A percentile compares a stretch with the other conserved stretches of the same genome.
These are phyloP conservation scores for Claviceps sorghi DNA, from an alignment of 2,329 filamentous ascomycete species.

Conservation along the genomic window DNA sequence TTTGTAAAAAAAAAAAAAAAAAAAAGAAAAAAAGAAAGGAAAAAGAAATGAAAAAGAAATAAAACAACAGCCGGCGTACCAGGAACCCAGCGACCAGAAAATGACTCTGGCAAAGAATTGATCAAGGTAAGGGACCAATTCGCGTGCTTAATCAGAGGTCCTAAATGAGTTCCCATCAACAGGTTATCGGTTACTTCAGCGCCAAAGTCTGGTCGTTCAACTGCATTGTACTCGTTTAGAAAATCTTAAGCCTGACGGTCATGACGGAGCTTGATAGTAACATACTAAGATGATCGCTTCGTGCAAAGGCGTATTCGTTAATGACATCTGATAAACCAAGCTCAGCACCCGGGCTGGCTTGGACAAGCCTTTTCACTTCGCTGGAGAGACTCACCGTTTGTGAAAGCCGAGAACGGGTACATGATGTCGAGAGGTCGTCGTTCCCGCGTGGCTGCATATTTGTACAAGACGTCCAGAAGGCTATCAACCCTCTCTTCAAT, in stretches of 20 bases:
- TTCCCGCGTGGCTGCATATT: slow-evolving; percentile 13
- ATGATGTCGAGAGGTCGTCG: slow-evolving; percentile 20
- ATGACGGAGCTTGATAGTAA: not conserved
- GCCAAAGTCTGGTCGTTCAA: slow-evolving; percentile 21
- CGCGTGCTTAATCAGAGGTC: slow-evolving; percentile 22
- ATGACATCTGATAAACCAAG: slow-evolving; percentile 19
- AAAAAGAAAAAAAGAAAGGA: too few relatives aligned
- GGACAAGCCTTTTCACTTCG: not conserved
- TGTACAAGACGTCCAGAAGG: slow-evolving; percentile 17
- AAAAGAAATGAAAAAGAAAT: slow-evolving; percentile 2
- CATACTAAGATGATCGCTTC: slow-evolving; percentile 18
- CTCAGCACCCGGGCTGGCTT: not conserved
- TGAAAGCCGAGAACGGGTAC: slow-evolving; percentile 24
- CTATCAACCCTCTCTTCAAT: slow-evolving; percentile 22
- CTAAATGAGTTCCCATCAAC: slow-evolving; percentile 23
- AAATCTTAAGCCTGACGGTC: not conserved
- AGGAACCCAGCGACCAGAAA: slow-evolving; percentile 21
- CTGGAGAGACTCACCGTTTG: slow-evolving; percentile 16
- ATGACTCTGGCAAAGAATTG: slow-evolving; percentile 20
- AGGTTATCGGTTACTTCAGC: slow-evolving; percentile 21
- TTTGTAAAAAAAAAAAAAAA: too few relatives aligned
- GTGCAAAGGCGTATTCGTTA: slow-evolving; percentile 25
- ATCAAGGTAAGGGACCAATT: slow-evolving; percentile 21
- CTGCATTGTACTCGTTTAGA: slow-evolving; percentile 8
- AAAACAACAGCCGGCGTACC: slow-evolving; percentile 9